Conservation (phyloP, 768 basidiomycete species). For the Leccinum boreale region DNA sequence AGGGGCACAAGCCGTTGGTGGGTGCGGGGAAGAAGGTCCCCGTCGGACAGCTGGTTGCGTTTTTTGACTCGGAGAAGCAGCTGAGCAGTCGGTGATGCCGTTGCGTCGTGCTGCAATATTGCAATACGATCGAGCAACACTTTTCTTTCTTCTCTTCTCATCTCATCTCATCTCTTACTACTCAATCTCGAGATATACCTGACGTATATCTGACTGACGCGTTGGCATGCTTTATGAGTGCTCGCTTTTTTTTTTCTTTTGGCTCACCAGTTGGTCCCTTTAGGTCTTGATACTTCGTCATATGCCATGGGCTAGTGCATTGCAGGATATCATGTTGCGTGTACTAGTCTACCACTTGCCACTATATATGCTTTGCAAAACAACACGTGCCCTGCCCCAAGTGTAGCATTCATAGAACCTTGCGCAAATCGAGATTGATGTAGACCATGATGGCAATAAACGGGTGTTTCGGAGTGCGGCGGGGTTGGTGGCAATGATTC, state of each 20-base stretch:
- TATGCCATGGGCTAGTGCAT: not conserved
- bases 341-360: not conserved
- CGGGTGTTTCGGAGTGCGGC: not conserved
- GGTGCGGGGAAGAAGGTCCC: conserved; percentile 58
- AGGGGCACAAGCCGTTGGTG: conserved; percentile 39
- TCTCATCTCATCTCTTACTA: not conserved
- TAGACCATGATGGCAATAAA: not conserved
- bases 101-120: not conserved
- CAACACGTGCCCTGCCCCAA: not conserved
- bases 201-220: not conserved
- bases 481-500: not conserved
- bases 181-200: not conserved
- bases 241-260: not conserved
- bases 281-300: not conserved
- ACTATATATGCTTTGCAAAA: not conserved
- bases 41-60: conserved; percentile 78
- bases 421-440: not conserved
- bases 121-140: not conserved
- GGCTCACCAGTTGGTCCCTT: not conserved
- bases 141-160: not conserved
- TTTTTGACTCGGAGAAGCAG: conserved; percentile 54
- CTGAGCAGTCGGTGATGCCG: not conserved
- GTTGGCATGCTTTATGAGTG: not conserved
- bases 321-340: conserved; percentile 1
- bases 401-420: not conserved